These are phyloP conservation scores for Heterobasidion irregulare DNA, from an alignment of 1,284 basidiomycete species.

Conservation along the genomic window DNA sequence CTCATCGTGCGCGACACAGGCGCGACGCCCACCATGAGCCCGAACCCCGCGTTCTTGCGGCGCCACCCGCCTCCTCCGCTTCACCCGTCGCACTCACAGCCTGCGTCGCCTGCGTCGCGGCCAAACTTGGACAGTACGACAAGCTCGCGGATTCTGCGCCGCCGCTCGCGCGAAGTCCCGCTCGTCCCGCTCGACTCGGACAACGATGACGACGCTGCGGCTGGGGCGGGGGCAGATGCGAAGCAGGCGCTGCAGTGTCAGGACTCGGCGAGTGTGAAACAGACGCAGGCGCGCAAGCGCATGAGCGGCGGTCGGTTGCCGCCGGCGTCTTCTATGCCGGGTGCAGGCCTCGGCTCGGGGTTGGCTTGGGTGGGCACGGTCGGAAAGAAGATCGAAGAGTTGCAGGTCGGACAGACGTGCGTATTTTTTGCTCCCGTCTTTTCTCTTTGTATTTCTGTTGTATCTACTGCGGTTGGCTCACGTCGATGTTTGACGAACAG, in stretches of 20 bases:
- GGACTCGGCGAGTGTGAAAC: constrained; percentile 2
- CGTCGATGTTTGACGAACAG: constrained; percentile 20
- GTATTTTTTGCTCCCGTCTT: constrained; percentile 15
- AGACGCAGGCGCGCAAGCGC: constrained; percentile 8
- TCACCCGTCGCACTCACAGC: not conserved
- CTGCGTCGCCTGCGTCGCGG: not conserved
- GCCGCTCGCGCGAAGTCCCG: constrained; percentile 20
- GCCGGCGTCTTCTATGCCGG: constrained; percentile 23
- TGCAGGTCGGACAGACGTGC: constrained; percentile 47
- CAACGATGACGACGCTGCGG: constrained; percentile 6
- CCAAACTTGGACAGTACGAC: not conserved
- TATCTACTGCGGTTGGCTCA: not conserved
- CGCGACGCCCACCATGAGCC: constrained; percentile 34
- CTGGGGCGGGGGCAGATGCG: constrained; percentile 1
- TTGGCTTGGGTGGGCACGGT: constrained; percentile 21
- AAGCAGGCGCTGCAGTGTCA: constrained; percentile 1
- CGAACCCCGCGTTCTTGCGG: constrained; percentile 27
- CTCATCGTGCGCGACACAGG: constrained; percentile 36
- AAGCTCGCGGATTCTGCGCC: constrained; percentile 17
- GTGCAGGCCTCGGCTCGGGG: constrained; percentile 13
- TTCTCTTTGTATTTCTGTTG: not conserved
- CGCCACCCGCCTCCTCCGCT: not conserved
- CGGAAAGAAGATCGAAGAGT: constrained; percentile 52
- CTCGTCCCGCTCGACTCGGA: not conserved
- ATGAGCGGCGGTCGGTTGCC: constrained; percentile 13